Conservation (phyloP, 78 protist species). For the Emiliania huxleyi region DNA sequence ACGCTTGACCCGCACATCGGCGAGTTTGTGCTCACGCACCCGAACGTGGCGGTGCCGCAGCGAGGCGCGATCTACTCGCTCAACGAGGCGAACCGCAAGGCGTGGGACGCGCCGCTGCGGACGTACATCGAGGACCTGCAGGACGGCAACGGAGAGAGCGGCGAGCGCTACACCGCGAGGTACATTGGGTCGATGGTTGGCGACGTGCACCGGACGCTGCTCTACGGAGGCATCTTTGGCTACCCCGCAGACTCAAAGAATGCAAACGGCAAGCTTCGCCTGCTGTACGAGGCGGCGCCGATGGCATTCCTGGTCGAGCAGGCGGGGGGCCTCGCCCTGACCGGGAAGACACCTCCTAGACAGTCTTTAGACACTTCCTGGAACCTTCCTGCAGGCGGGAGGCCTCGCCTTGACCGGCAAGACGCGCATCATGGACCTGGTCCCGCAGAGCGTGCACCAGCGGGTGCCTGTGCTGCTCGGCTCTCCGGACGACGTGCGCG, state of each 20-base stretch:
- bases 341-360: slow-evolving; percentile 26
- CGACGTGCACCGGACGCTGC: slow-evolving; percentile 93
- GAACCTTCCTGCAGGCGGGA: slow-evolving; percentile 65
- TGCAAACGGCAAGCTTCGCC: slow-evolving; percentile 79
- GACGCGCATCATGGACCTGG: slow-evolving; percentile 36
- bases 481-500: slow-evolving; percentile 25
- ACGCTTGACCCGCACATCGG: slow-evolving; percentile 73
- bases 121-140: not conserved
- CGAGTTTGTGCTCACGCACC: slow-evolving; percentile 80
- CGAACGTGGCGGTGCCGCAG: slow-evolving; percentile 26
- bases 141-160: slow-evolving; percentile 18
- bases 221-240: slow-evolving; percentile 93
- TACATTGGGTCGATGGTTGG: slow-evolving; percentile 95
- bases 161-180: slow-evolving; percentile 44
- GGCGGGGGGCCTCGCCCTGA: slow-evolving; percentile 35
- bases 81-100: slow-evolving; percentile 86
- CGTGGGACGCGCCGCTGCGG: slow-evolving; percentile 63
- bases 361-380: too few relatives aligned
- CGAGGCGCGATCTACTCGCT: slow-evolving; percentile 76
- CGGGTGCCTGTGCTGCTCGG: slow-evolving; percentile 34
- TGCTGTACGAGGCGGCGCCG: slow-evolving; percentile 78
- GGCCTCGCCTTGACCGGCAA: slow-evolving; percentile 33
- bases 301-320: slow-evolving; percentile 77
- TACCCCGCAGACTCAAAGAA: slow-evolving; percentile 83
- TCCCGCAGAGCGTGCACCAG: slow-evolving; percentile 42